Percentiles rank a stretch among this genome's conserved stretches.
Evolutionary conservation across 2,329 filamentous ascomycete genomes (phyloP).

Genomic region (Cordyceps tenuipes): DNA sequence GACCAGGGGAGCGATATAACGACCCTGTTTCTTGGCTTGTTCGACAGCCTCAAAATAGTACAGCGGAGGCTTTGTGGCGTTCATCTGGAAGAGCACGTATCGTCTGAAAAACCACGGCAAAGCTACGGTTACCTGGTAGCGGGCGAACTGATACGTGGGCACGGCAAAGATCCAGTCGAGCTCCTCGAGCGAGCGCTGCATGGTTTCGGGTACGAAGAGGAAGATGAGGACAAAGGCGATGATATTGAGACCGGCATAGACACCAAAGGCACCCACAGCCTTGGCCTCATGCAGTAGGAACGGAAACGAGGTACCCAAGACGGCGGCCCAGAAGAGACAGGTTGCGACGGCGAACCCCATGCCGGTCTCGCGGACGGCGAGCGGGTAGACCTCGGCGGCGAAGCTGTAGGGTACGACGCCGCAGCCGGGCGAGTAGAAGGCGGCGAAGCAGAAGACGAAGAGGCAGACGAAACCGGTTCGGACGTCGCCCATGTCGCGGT

Average conservation of each 20-base stretch:
- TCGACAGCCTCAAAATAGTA: conserved; percentile 32
- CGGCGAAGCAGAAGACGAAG: conserved; percentile 49
- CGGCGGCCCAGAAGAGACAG: conserved; percentile 51
- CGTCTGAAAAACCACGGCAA: conserved; percentile 54
- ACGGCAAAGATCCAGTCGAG: conserved; percentile 55
- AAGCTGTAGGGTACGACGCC: conserved; percentile 62
- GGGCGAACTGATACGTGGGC: conserved; percentile 46
- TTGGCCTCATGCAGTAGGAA: conserved; percentile 40
- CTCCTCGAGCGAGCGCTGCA: conserved; percentile 44
- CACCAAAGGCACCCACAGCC: conserved; percentile 42
- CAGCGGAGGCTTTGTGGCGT: conserved; percentile 32
- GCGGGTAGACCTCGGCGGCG: conserved; percentile 60
- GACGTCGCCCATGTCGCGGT: conserved; percentile 25
- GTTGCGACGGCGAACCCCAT: conserved; percentile 64
- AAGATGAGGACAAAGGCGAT: conserved; percentile 49
- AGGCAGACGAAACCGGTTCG: conserved; percentile 40
- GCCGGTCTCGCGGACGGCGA: conserved; percentile 62
- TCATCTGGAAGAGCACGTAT: conserved; percentile 45
- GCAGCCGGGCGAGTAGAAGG: conserved; percentile 46
- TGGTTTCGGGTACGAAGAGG: conserved; percentile 50
- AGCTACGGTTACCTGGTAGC: conserved; percentile 47
- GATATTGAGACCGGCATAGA: conserved; percentile 49
- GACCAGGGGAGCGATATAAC: not conserved
- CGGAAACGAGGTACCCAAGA: conserved; percentile 55
- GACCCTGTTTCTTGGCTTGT: not conserved